Conservation (phyloP, 192 early-diverging fungal genomes). For the Backusella tuberculispora region DNA sequence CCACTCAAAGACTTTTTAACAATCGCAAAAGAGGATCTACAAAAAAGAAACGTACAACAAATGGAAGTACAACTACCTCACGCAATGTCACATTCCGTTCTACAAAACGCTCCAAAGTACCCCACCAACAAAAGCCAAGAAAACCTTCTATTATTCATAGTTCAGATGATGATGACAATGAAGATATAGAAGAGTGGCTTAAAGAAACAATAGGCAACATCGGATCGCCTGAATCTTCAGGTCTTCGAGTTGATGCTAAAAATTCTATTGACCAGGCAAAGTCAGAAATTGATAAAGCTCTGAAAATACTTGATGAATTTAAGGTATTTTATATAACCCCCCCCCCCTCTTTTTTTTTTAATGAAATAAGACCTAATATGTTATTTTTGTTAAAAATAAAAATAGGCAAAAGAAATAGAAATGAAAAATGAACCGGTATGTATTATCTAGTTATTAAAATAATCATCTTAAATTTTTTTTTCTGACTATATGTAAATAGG, state of each 20-base stretch:
- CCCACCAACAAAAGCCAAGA: not conserved
- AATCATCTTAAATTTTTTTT: not conserved
- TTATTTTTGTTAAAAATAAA: not conserved
- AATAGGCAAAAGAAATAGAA: conserved; percentile 3
- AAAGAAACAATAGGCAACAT: not conserved
- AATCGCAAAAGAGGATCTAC: not conserved
- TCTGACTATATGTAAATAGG: not conserved
- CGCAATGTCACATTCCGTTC: conserved; percentile 19
- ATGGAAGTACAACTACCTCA: conserved; percentile 18
- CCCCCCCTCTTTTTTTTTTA: not conserved
- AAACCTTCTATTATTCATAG: not conserved
- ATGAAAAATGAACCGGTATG: conserved; percentile 8
- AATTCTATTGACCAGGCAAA: conserved; percentile 13
- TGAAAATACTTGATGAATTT: conserved; percentile 20
- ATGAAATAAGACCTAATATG: not conserved
- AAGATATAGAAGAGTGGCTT: conserved; percentile 18
- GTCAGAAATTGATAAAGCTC: conserved; percentile 20
- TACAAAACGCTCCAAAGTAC: conserved; percentile 11
- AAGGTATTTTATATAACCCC: not conserved
- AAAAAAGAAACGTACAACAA: conserved; percentile 3
- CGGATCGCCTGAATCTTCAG: not conserved
- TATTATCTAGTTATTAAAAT: not conserved
- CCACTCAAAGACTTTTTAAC: not conserved
- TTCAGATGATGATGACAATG: conserved; percentile 4
- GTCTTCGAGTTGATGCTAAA: conserved; percentile 14